These are phyloP conservation scores for Fusarium begoniae DNA, from an alignment of 2,329 filamentous ascomycete species.

Conservation along the genomic window DNA sequence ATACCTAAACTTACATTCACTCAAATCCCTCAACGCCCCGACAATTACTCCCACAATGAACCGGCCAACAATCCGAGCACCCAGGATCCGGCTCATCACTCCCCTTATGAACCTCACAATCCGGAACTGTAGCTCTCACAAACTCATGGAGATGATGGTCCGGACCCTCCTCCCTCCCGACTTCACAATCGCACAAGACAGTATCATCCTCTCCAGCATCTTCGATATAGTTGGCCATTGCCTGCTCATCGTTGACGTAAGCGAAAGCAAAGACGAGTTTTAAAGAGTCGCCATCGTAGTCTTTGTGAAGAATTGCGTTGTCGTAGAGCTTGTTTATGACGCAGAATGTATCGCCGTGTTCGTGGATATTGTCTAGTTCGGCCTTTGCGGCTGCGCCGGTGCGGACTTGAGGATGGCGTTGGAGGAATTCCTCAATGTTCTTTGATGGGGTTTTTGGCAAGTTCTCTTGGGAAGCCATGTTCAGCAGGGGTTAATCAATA, in stretches of 20 bases:
- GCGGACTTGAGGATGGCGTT: background rate
- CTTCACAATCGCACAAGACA: background rate
- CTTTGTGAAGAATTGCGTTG: background rate
- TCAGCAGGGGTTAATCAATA: background rate
- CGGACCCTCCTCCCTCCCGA: fast-evolving
- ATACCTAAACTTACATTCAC: too few relatives aligned
- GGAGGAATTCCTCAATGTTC: background rate
- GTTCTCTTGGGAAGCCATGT: background rate
- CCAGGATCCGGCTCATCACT: background rate
- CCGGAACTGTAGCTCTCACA: background rate
- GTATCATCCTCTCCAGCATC: fast-evolving
- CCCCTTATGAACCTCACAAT: background rate
- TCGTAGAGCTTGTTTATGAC: background rate
- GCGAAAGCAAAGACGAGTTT: background rate
- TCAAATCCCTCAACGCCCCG: background rate
- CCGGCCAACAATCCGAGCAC: background rate
- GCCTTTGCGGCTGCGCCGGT: background rate
- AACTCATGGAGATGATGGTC: background rate
- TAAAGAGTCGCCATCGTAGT: background rate
- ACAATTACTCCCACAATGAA: background rate
- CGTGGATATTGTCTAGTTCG: background rate
- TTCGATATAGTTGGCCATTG: background rate
- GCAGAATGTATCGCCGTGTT: background rate
- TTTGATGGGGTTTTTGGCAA: background rate
- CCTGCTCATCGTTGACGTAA: background rate